Base-by-base conservation (phyloP, 495 filamentous ascomycete genomes). In the Platismatia glauca region DNA sequence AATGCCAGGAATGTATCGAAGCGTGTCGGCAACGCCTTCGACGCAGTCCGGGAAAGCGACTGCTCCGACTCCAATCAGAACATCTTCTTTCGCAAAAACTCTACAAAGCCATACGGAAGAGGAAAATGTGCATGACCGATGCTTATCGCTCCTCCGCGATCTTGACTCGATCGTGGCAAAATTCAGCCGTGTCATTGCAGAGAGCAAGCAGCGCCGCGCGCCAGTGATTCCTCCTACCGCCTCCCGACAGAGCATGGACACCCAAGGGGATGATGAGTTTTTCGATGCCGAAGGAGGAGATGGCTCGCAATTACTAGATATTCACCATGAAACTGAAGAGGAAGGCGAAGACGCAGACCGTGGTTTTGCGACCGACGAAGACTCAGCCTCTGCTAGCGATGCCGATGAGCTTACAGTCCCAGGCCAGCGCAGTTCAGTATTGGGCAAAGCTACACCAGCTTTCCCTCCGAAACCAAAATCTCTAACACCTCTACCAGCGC, bases 271-370 rank as follows among this genome's bases (percentile, higher is more conserved):
- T 2, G 88, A 94, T 37, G 95, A 98, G 69, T 98, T 96, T 74
- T 98, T 95, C 66, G 94, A 98, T 70, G 94, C 94, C 2, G 89
- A 86, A 52, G 89, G 86, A 11, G 85, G 70, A 38, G 79, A 80
- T 33, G 73, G 75, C n/a, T 84, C 87, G 48, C 86, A 86, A 61
- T 77, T 97, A 3, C 77, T 95, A 67, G 84, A 84, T 55, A 89
- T 97, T 64, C 80, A 84, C 48, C 75, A 73, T 27, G 83, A 86
- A 59, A 84, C 80, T 52, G 82, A 81, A 29, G 78, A 78, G 39
- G 83, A 87, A 63, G 78, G 79, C 12, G 68, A 64, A 27, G 68
- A 72, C 46, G 63, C 43, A 7, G 73, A 75, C 34, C 71, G 72
- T 50, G 66, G 44, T n/a, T 46, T 63, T 12, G 67, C 61, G 9